These are phyloP conservation scores for Thelonectria olida DNA, from an alignment of 2,329 filamentous ascomycete species.

Conservation along the genomic window DNA sequence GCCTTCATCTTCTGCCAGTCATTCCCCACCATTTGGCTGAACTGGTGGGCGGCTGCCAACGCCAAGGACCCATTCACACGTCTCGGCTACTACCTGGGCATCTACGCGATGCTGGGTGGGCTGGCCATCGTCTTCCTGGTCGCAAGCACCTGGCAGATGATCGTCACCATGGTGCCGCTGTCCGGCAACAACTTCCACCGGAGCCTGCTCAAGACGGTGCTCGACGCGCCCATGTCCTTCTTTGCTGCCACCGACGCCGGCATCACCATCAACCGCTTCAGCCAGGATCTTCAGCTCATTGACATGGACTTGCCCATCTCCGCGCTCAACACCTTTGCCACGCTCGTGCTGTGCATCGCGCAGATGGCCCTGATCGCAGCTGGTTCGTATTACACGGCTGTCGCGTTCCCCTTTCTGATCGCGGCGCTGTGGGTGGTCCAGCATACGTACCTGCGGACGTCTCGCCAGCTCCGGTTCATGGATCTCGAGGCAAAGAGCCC, in stretches of 20 bases:
- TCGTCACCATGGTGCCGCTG: slow-evolving; percentile 37
- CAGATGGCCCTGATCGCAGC: slow-evolving; percentile 42
- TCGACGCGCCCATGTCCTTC: slow-evolving; percentile 46
- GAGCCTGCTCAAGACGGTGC: slow-evolving; percentile 32
- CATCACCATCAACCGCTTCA: slow-evolving; percentile 49
- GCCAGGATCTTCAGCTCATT: slow-evolving; percentile 51
- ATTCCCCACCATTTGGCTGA: background rate
- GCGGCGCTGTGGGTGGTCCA: slow-evolving; percentile 59
- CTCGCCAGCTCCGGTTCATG: slow-evolving; percentile 64
- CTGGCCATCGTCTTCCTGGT: slow-evolving; percentile 21
- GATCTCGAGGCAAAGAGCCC: slow-evolving; percentile 68
- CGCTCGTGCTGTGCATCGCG: background rate
- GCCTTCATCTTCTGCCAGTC: slow-evolving; percentile 25
- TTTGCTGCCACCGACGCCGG: slow-evolving; percentile 47
- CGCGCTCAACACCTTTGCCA: slow-evolving; percentile 28
- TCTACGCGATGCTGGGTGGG: background rate
- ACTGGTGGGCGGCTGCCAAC: background rate
- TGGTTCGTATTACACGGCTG: slow-evolving; percentile 50
- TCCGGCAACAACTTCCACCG: slow-evolving; percentile 35
- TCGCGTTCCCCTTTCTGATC: slow-evolving; percentile 59
- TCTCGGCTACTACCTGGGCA: slow-evolving; percentile 13
- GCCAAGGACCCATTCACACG: slow-evolving; percentile 3
- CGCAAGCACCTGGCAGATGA: slow-evolving; percentile 36
- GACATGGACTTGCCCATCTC: slow-evolving; percentile 47
- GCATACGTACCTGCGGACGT: slow-evolving; percentile 66